Evolutionary conservation across 306 rosid species (phyloP), one percentile per base, ranked within the genome.

Genomic region (Potentilla sterilis): DNA sequence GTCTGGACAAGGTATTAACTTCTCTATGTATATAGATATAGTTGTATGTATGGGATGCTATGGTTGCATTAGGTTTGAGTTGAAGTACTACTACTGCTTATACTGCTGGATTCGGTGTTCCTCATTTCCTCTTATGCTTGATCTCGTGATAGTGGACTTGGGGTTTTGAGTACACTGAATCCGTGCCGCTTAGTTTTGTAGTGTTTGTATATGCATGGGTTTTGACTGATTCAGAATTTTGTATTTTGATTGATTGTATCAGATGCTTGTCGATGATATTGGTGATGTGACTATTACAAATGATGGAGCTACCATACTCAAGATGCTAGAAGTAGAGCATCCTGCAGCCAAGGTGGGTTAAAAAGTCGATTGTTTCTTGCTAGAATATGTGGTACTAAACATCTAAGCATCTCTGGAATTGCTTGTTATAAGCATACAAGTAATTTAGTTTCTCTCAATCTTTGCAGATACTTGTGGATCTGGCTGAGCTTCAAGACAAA

Each of bases 201-300:
- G 8, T 72, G 11, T 51, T 72, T 38, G 4, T 52, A 47, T 67
- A 9, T 65, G 24, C 0, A 7, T 38, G 44, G 21, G 42, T 54
- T 37, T 74, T 7, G 13, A 37, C 51, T 70, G 32, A 52, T 46
- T 28, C 8, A 14, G 6, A 14, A 35, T 15, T 41, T 6, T 28
- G 19, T 64, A 18, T 69, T 14, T 62, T 37, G 80, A 19, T 87
- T 71, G 74, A 21, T 75, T 59, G 4, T 74, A 63, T 78, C 81
- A 96, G 98, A 96, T 96, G 99, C 96, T 96, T 40, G 98, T 96
- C 3, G 99, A 96, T 73, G 99, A 96, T 71, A 85, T 89, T 70
- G 99, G 98, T 71, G 98, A 92, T 34, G 98, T 92, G 73, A 96
- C 99, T 2, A 92, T 96, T 58, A 92, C 99, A 14, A 96, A 96